These are phyloP conservation scores for Leucoagaricus sp. DNA, from an alignment of 1,284 basidiomycete species.

Conservation along the genomic window DNA sequence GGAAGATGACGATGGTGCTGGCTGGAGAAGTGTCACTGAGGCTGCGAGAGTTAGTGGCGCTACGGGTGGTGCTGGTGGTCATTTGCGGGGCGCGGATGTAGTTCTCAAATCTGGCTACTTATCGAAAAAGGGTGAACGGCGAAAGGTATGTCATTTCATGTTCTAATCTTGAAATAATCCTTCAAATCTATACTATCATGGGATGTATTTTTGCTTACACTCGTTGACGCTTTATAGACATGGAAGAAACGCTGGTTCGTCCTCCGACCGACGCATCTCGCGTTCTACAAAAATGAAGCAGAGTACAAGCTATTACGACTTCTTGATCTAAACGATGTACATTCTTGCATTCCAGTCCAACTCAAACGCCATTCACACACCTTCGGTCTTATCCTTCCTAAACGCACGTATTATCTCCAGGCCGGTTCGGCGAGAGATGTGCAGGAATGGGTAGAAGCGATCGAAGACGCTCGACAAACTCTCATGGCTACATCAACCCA, in stretches of 20 bases:
- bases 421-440: conserved; percentile 75
- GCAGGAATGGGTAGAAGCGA: conserved; percentile 81
- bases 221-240: conserved; percentile 52
- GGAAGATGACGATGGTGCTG: conserved; percentile 65
- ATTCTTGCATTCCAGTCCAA: conserved; percentile 86
- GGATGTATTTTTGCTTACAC: conserved; percentile 3
- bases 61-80: neutral
- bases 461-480: conserved; percentile 77
- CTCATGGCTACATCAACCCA: conserved; percentile 63
- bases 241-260: conserved; percentile 99
- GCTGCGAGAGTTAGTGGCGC: neutral
- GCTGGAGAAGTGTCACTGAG: conserved; percentile 54
- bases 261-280: conserved; percentile 86
- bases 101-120: conserved; percentile 91
- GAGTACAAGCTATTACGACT: conserved; percentile 93
- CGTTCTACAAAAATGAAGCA: conserved; percentile 95
- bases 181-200: no score
- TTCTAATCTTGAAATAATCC: conserved; percentile 15
- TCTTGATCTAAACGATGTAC: conserved; percentile 87
- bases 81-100: conserved; percentile 45
- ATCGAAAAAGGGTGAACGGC: conserved; percentile 93
- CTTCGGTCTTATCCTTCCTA: conserved; percentile 91
- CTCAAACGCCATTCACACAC: conserved; percentile 91
- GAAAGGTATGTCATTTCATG: conserved; percentile 71
- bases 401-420: conserved; percentile 92